Evolutionary conservation across 495 filamentous ascomycete species (phyloP).

Genomic region (Chaetomium fimeti): DNA sequence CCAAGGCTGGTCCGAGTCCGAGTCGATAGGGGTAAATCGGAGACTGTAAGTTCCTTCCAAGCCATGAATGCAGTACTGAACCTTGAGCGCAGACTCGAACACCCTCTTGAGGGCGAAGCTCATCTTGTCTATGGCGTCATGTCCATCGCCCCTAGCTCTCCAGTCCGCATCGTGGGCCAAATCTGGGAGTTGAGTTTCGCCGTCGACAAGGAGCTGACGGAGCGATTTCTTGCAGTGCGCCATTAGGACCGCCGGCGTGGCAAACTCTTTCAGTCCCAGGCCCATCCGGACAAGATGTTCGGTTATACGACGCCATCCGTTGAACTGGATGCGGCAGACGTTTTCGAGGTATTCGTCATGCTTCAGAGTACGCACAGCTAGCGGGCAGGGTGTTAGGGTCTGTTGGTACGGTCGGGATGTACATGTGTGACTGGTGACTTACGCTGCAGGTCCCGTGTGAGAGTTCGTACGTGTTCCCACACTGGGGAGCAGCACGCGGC

Average conservation of each 20-base stretch:
- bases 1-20: not conserved
- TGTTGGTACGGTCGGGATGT: not conserved
- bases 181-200: not conserved
- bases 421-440: not conserved
- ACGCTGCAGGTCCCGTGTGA: not conserved
- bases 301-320: not conserved
- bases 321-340: not conserved
- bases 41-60: not conserved
- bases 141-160: not conserved
- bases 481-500: not conserved
- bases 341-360: not conserved
- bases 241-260: not conserved
- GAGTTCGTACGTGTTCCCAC: not conserved
- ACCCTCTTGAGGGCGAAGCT: not conserved
- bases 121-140: not conserved
- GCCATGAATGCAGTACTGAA: not conserved
- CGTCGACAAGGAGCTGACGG: not conserved
- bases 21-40: not conserved
- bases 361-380: not conserved
- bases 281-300: not conserved
- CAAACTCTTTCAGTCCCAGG: not conserved
- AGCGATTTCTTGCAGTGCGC: not conserved
- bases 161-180: not conserved
- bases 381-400: not conserved
- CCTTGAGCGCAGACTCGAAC: not conserved